Base-by-base conservation (phyloP, 2,329 filamentous ascomycete species). In the Fusarium humuli region DNA sequence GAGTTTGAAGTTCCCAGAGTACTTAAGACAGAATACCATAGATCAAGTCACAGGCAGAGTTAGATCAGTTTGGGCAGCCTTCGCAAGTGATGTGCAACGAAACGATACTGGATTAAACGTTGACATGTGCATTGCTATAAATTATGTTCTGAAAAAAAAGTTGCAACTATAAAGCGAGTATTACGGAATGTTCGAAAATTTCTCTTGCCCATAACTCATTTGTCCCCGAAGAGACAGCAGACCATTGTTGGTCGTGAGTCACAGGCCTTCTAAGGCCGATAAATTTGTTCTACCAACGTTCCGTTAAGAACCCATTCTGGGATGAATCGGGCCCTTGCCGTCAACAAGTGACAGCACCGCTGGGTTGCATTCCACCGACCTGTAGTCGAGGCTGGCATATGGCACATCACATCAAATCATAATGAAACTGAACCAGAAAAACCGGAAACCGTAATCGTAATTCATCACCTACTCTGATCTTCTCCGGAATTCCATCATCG, bases 241-340 rank as follows among this genome's bases (percentile, higher is more conserved):
- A 74, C 71, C 73, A 67, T 41, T 69, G 34, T 55, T 25, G 65
- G 67, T 70, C 70, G 56, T 64, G 75, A 72, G 70, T 76, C 58
- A 73, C 75, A 75, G 74, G 80, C 80, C 80, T 82, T 82, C 80
- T 81, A 77, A 75, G 74, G 56, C 74, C 80, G 77, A 80, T 65
- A 60, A 55, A 41, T 76, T 80, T 73, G 40, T 83, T 92, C 84
- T 94, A 79, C 91, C 91, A 92, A 91, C 90, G 91, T 89, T 93
- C 91, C 91, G 91, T 93, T 93, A 91, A 91, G 90, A 85, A 85
- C 87, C 84, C 82, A 86, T 88, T 87, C 88, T 91, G 85, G 83
- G 86, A 78, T 86, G 84, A 89, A 87, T 85, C 82, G 82, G 87
- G 89, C 84, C 86, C 91, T 87, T 91, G 91, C 91, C 87, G 85